A percentile compares a stretch with the other conserved stretches of the same genome.
phyloP scores from a whole-genome alignment of 805 yeast species.

The Wickerhamiella nectarea region DNA sequence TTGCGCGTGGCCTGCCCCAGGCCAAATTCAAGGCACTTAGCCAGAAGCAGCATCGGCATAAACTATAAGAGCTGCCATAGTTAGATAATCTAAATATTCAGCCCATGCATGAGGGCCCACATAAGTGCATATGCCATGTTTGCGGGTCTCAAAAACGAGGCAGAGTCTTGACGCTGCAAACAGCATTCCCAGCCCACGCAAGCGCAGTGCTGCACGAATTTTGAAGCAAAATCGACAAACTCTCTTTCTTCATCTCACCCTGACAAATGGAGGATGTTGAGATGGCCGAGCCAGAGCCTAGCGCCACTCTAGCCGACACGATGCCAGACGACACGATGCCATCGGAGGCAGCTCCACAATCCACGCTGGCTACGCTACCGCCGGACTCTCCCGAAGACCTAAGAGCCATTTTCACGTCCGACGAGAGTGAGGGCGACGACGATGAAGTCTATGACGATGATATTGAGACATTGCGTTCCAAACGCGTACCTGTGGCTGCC shows the following conservation, averaged over 20 bases:
- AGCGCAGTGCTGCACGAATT: too few relatives aligned
- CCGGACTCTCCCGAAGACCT: slow-evolving; percentile 2
- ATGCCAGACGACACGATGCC: neutral
- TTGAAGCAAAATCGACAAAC: neutral
- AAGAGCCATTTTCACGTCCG: slow-evolving; percentile 27
- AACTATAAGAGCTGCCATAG: too few relatives aligned
- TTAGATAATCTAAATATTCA: too few relatives aligned
- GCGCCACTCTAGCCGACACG: neutral
- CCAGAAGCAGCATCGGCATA: slow-evolving; percentile 44
- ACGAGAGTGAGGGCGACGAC: slow-evolving; percentile 34
- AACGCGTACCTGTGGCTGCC: slow-evolving; percentile 6
- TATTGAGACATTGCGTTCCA: neutral
- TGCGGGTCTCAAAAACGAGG: too few relatives aligned
- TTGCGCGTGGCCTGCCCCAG: slow-evolving; percentile 67
- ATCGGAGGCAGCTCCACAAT: neutral
- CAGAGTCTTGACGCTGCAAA: too few relatives aligned
- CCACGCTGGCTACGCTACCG: neutral
- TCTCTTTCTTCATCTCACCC: neutral
- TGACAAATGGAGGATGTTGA: neutral
- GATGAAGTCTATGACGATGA: slow-evolving; percentile 2
- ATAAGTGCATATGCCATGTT: neutral
- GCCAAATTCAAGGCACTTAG: slow-evolving; percentile 44
- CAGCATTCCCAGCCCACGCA: too few relatives aligned
- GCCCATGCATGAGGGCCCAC: neutral
- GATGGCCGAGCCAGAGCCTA: neutral